These are phyloP conservation scores for Candida glucosophila DNA, from an alignment of 1,139 yeast genomes.

Conservation along the genomic window DNA sequence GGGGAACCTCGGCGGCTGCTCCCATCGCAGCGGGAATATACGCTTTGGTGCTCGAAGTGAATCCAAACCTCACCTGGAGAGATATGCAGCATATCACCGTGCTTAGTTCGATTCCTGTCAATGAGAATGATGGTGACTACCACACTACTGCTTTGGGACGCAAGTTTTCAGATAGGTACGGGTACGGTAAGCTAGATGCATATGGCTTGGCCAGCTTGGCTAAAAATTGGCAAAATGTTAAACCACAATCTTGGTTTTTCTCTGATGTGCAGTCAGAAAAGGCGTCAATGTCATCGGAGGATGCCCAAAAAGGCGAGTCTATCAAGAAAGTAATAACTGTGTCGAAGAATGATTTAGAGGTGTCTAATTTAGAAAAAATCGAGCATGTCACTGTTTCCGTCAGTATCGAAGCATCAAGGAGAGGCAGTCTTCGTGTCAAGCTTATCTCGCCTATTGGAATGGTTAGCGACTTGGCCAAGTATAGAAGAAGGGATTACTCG, in stretches of 20 bases:
- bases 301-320: slow-evolving; percentile 15
- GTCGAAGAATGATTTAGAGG: slow-evolving; percentile 37
- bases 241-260: slow-evolving; percentile 84
- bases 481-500: slow-evolving; percentile 51
- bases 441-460: slow-evolving; percentile 72
- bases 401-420: slow-evolving; percentile 50
- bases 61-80: slow-evolving; percentile 91
- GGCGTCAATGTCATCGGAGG: slow-evolving; percentile 12
- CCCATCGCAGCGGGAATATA: slow-evolving; percentile 96
- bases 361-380: slow-evolving; percentile 55
- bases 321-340: slow-evolving; percentile 40
- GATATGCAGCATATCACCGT: slow-evolving; percentile 85
- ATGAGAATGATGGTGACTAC: slow-evolving; percentile 62
- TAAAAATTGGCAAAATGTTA: slow-evolving; percentile 69
- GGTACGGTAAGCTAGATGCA: slow-evolving; percentile 91
- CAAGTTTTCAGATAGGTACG: slow-evolving; percentile 76
- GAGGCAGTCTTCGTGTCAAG: slow-evolving; percentile 67
- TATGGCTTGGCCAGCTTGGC: slow-evolving; percentile 68
- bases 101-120: slow-evolving; percentile 61
- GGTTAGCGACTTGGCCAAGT: slow-evolving; percentile 66
- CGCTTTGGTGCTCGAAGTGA: slow-evolving; percentile 69
- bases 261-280: slow-evolving; percentile 31
- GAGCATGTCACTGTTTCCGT: slow-evolving; percentile 87
- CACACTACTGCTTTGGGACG: slow-evolving; percentile 54
- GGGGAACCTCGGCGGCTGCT: slow-evolving; percentile 99